Conservation (phyloP, 73 alveolate genomes). For the Paramecium sonneborni region DNA sequence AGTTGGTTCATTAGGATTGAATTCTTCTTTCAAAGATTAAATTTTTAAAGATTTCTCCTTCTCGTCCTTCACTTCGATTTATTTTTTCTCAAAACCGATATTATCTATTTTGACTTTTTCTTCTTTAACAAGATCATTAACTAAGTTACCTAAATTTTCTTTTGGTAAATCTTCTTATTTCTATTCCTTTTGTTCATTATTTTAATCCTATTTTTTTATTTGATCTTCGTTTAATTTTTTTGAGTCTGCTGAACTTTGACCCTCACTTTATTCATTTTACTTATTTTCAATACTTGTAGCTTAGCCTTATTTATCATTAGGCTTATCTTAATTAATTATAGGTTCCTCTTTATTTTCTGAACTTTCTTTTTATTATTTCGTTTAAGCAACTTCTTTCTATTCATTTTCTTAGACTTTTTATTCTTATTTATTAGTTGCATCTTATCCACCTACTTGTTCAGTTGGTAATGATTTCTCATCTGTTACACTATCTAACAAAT, state of each 20-base stretch:
- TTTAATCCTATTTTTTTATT: background rate
- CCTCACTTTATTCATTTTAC: background rate
- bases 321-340: background rate
- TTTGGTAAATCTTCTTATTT: background rate
- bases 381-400: background rate
- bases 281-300: too few species aligned
- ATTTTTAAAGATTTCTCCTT: background rate
- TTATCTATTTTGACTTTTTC: background rate
- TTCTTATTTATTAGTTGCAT: background rate
- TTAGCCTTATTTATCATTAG: too few species aligned
- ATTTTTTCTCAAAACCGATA: background rate
- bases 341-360: background rate
- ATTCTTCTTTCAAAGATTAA: background rate
- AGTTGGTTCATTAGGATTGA: slow-evolving; percentile 43
- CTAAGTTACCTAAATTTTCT: background rate
- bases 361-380: background rate
- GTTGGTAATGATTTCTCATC: background rate
- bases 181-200: background rate
- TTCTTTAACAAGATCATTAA: background rate
- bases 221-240: too few species aligned
- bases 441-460: background rate
- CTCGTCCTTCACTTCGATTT: background rate
- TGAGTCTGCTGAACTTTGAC: background rate
- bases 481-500: background rate
- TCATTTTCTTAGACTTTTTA: background rate